Conservation (phyloP, 441 rosid genomes). For the Jatropha multifida region DNA sequence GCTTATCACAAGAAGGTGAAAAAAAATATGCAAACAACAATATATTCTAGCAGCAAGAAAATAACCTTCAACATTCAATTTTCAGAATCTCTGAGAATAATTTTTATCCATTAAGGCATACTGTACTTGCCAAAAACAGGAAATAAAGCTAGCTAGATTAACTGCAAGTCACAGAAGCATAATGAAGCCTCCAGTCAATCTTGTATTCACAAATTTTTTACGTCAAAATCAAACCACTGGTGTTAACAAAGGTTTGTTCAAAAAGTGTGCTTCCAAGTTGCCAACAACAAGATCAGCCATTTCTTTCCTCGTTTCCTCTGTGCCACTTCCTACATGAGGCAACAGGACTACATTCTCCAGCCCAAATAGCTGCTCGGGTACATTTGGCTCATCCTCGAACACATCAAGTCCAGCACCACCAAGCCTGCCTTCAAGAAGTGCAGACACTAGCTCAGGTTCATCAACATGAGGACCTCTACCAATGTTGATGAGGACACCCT, state of each 20-base stretch:
- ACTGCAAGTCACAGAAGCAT: not conserved
- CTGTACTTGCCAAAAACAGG: not conserved
- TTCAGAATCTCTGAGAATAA: not conserved
- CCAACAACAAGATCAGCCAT: slow-evolving; percentile 76
- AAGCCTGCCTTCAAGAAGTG: slow-evolving; percentile 57
- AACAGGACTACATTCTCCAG: slow-evolving; percentile 60
- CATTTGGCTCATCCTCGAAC: slow-evolving; percentile 60
- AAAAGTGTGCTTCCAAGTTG: slow-evolving; percentile 62
- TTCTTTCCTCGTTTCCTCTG: slow-evolving; percentile 51
- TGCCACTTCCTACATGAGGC: slow-evolving; percentile 64
- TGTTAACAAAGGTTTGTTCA: slow-evolving; percentile 48
- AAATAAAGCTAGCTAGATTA: not conserved
- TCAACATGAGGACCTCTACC: slow-evolving; percentile 71
- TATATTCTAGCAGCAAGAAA: not conserved
- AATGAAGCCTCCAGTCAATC: slow-evolving; percentile 7
- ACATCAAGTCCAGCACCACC: slow-evolving; percentile 82
- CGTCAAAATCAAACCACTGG: slow-evolving; percentile 43
- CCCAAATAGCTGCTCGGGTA: slow-evolving; percentile 54
- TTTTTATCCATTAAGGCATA: not conserved
- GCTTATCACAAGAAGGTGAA: too few species aligned
- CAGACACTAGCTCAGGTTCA: slow-evolving; percentile 65
- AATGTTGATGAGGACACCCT: slow-evolving; percentile 63
- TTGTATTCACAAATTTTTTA: not conserved
- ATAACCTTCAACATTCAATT: not conserved
- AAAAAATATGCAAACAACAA: not conserved